These are phyloP conservation scores for Penicillium sclerotiorum DNA, from an alignment of 2,329 filamentous ascomycete species.

Conservation along the genomic window DNA sequence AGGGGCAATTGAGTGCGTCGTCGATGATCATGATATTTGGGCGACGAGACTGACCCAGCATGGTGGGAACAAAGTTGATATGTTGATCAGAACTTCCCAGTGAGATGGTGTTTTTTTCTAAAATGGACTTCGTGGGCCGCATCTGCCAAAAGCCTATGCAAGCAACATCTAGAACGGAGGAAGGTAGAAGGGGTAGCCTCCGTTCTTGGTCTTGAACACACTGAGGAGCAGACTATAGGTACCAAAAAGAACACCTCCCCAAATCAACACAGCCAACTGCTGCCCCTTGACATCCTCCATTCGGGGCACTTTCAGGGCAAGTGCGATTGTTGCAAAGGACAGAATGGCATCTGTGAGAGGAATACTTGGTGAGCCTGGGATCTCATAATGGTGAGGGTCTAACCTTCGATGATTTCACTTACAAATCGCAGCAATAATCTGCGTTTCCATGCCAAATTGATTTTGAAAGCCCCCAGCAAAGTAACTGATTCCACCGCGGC, in stretches of 20 bases:
- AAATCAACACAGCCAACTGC: slow-evolving; percentile 77
- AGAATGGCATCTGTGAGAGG: slow-evolving; percentile 68
- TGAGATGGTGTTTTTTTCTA: no score
- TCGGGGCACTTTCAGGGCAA: slow-evolving; percentile 89
- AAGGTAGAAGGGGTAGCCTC: slow-evolving; percentile 89
- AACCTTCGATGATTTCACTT: slow-evolving; percentile 51
- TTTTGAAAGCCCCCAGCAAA: slow-evolving; percentile 91
- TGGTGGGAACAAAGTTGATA: not conserved
- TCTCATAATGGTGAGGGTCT: no score
- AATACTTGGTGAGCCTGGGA: slow-evolving; percentile 15
- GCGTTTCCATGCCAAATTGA: slow-evolving; percentile 91
- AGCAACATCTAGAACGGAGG: slow-evolving; percentile 72
- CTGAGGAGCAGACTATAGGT: slow-evolving; percentile 95
- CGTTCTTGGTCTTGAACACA: slow-evolving; percentile 92
- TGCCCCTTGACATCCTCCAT: slow-evolving; percentile 77
- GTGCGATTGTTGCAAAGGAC: slow-evolving; percentile 86
- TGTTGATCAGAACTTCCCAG: not conserved
- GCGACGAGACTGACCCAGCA: no score
- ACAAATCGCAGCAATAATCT: slow-evolving; percentile 94
- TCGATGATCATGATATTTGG: no score
- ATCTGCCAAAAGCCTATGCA: not conserved
- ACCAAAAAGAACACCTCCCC: slow-evolving; percentile 74
- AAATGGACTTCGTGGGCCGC: not conserved
- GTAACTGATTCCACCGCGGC: slow-evolving; percentile 82
- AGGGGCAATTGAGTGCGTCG: no score